Percentiles rank a stretch among this genome's conserved stretches.
Conservation (phyloP, 2,329 filamentous ascomycete genomes). For the Coniochaeta hoffmannii region DNA sequence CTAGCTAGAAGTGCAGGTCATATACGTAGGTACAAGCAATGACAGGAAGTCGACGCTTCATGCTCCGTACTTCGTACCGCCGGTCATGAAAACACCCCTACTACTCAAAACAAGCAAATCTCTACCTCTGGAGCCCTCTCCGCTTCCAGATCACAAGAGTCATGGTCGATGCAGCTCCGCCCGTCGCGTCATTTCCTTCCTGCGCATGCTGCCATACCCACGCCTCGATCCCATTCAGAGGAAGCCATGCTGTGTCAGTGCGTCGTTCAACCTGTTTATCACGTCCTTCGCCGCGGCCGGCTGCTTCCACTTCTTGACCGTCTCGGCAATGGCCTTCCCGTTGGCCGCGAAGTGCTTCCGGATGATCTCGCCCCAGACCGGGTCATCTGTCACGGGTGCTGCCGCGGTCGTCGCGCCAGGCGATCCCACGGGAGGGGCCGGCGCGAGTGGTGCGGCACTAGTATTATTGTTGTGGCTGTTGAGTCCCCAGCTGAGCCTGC, state of each 20-base stretch:
- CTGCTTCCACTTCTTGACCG: constrained; percentile 9
- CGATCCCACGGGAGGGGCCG: too few relatives aligned
- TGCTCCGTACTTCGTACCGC: too few relatives aligned
- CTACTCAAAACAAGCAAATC: neutral
- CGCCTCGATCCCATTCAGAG: neutral
- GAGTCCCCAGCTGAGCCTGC: too few relatives aligned
- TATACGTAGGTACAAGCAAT: too few relatives aligned
- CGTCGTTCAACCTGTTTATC: neutral
- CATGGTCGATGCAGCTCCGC: neutral
- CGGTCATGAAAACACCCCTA: neutral
- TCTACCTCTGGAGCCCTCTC: neutral
- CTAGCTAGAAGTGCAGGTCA: too few relatives aligned
- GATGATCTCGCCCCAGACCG: constrained; percentile 16
- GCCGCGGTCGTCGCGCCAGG: neutral
- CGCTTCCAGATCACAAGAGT: too few relatives aligned
- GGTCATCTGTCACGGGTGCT: constrained; percentile 6
- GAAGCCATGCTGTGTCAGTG: constrained; percentile 2
- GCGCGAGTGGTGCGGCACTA: neutral
- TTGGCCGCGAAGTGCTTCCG: constrained; percentile 16
- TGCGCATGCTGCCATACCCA: neutral
- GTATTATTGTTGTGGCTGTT: too few relatives aligned
- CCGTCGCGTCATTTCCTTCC: neutral
- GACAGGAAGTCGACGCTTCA: too few relatives aligned
- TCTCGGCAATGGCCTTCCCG: constrained; percentile 10
- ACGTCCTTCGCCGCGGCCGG: neutral